These are phyloP conservation scores for Tritrichomonas foetus DNA, from an alignment of 208 protist genomes.

Conservation along the genomic window DNA sequence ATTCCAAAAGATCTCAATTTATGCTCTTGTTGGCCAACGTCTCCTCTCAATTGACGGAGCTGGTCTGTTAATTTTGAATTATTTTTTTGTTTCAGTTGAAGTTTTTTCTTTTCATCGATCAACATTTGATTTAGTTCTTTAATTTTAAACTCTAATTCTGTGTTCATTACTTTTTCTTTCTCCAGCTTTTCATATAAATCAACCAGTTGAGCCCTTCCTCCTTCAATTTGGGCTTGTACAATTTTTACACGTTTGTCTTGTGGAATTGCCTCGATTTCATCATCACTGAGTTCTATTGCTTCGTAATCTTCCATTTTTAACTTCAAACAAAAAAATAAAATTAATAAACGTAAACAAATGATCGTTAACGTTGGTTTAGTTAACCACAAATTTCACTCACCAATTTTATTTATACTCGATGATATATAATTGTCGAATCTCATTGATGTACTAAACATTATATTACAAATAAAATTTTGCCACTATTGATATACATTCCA, in stretches of 20 bases:
- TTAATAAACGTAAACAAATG: too few species aligned
- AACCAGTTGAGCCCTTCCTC: not conserved
- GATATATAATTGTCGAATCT: too few species aligned
- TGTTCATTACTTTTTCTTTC: not conserved
- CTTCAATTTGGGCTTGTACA: not conserved
- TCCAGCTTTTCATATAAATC: not conserved
- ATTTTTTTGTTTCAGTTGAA: not conserved
- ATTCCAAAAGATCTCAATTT: not conserved
- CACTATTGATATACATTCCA: too few species aligned
- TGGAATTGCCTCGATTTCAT: not conserved
- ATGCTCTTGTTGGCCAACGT: not conserved
- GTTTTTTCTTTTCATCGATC: not conserved
- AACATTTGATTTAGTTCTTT: not conserved
- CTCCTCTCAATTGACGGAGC: not conserved
- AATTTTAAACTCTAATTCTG: conserved; percentile 8
- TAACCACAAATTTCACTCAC: too few species aligned
- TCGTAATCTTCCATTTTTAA: not conserved
- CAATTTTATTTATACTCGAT: too few species aligned
- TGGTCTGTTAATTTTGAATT: not conserved
- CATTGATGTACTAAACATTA: too few species aligned
- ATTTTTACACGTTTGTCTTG: conserved; percentile 8
- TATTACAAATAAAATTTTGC: too few species aligned
- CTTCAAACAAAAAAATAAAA: too few species aligned
- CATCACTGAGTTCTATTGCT: conserved; percentile 17
- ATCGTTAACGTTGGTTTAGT: too few species aligned